Percentiles rank a stretch among this genome's conserved stretches.
Evolutionary conservation across 2,329 filamentous ascomycete species (phyloP).

Genomic region (Penicillium sp.): DNA sequence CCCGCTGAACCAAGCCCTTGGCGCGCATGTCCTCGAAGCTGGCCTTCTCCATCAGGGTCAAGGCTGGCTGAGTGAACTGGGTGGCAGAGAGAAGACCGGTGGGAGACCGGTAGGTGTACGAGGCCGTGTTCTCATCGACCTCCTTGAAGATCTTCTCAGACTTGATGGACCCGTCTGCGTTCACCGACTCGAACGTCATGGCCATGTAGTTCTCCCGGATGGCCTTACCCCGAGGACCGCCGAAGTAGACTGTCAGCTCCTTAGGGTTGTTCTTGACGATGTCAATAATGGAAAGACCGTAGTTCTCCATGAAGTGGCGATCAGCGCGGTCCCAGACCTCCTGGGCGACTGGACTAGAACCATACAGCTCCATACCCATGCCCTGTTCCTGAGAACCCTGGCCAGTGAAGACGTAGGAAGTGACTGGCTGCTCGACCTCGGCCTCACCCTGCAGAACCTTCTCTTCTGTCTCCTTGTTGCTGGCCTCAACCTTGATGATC

Average conservation of each 20-base stretch:
- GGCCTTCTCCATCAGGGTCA: conserved; percentile 99
- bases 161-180: conserved; percentile 85
- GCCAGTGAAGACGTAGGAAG: conserved; percentile 95
- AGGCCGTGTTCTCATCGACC: conserved; percentile 85
- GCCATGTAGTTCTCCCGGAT: conserved; percentile 99
- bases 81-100: conserved; percentile 93
- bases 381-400: conserved; percentile 98
- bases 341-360: conserved; percentile 86
- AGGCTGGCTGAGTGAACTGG: conserved; percentile 95
- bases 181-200: conserved; percentile 99
- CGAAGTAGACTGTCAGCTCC: conserved; percentile 97
- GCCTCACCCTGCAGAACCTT: conserved; percentile 94
- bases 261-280: conserved; percentile 99
- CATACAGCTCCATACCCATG: conserved; percentile 99
- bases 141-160: conserved; percentile 99
- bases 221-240: conserved; percentile 91
- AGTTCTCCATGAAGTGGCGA: conserved; percentile 97
- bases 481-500: conserved; percentile 98
- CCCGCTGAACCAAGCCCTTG: conserved; percentile 91
- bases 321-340: conserved; percentile 98
- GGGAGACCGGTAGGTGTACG: conserved; percentile 95
- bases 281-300: conserved; percentile 96
- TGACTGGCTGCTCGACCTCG: conserved; percentile 95
- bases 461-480: conserved; percentile 92
- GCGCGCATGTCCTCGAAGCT: conserved; percentile 98